Evolutionary conservation across 495 filamentous ascomycete genomes (phyloP), one percentile per base, ranked within the genome.

Genomic region (Parathielavia hyrcaniae): DNA sequence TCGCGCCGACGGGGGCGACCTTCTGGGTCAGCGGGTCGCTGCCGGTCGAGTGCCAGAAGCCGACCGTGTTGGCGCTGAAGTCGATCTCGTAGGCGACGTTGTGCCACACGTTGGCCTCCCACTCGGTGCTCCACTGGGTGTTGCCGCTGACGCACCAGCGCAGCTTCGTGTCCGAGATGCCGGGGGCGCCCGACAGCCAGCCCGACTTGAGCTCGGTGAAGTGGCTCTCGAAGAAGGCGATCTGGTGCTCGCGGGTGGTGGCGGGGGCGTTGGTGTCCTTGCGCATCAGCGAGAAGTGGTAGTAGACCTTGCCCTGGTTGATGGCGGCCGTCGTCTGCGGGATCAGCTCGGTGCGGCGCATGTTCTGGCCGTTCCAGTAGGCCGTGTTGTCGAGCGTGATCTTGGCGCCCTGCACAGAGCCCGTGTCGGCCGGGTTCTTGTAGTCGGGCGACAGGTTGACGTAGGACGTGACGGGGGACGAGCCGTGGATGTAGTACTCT

Each of bases 171-270:
- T 86, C 81, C 35, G 65, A 68, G 23, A 77, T 72, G 35, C 77
- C 83, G 32, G 71, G 60, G 66, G 82, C 81, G 53, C 84, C 84
- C 47, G 76, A 77, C 54, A 83, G 72, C 79, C 78, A 80, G 55
- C 86, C 87, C 59, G 82, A 82, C 74, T 89, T 88, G 67, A 90
- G 70, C 74, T 88, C 86, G 55, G 86, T 88, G 70, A 88, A 89
- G 73, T 88, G 85, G 67, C 76, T 82, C 75, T 88, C 79, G 64
- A 89, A 89, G 75, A 89, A 89, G 63, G 78, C 81, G 58, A 89
- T 84, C 70, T 89, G 86, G 67, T 89, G 86, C 74, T 89, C 86
- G 53, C 83, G 78, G 5, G 73, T 75, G 2, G 77, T 73, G 32
- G 74, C 78, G 0, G 86, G 86, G 0, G 83, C 69, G 69, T 88